Evolutionary conservation across 176 grass and related monocot species (phyloP).

Genomic region (Oryza brachyantha): DNA sequence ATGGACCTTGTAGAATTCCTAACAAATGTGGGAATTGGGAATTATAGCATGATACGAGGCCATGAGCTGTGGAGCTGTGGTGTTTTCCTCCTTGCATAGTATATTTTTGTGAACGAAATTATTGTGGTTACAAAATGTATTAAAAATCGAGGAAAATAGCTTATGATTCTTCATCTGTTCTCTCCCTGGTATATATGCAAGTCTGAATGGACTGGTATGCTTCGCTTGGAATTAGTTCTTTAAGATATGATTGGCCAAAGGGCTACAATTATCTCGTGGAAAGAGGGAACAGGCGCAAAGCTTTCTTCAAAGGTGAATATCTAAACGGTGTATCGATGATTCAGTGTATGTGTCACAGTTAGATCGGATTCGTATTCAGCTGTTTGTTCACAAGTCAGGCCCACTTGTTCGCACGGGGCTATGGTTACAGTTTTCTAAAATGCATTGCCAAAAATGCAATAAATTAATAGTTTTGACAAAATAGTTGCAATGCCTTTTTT

Average conservation of each 20-base stretch:
- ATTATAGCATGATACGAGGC: not conserved
- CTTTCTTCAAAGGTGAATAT: too few species aligned
- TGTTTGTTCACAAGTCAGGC: too few species aligned
- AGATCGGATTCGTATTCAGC: too few species aligned
- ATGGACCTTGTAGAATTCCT: slow-evolving; percentile 19
- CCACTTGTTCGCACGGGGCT: too few species aligned
- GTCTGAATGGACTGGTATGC: not conserved
- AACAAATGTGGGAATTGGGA: not conserved
- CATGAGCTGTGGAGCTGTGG: not conserved
- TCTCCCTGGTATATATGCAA: not conserved
- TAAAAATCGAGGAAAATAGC: not conserved
- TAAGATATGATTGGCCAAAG: not conserved
- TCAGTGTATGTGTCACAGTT: too few species aligned
- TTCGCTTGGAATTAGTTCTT: not conserved
- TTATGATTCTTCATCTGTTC: not conserved
- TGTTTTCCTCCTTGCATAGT: not conserved
- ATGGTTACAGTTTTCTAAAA: too few species aligned
- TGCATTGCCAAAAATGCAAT: too few species aligned
- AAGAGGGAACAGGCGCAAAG: too few species aligned
- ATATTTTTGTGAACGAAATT: not conserved
- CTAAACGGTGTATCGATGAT: too few species aligned
- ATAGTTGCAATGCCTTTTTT: too few species aligned
- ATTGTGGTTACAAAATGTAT: not conserved
- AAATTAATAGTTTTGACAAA: too few species aligned
- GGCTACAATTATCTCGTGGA: too few species aligned